Evolutionary conservation across 1,139 yeast species (phyloP).

Genomic region (Suhomyces taliae): DNA sequence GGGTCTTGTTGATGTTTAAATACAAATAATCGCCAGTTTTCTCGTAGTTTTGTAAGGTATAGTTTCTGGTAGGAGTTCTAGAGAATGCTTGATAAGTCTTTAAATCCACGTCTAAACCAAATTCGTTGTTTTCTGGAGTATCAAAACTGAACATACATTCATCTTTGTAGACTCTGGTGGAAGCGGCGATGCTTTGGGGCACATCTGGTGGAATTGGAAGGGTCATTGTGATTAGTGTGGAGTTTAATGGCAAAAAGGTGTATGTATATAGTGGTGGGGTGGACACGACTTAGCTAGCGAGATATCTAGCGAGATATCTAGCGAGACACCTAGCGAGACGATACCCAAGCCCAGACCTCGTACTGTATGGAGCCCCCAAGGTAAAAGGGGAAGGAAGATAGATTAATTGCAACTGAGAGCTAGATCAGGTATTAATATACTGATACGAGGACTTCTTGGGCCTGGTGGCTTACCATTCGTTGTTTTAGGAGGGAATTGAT

Average conservation of each 20-base stretch:
- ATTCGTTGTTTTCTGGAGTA: conserved; percentile 57
- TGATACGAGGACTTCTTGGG: no score
- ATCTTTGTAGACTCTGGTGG: conserved; percentile 62
- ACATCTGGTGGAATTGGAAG: conserved; percentile 24
- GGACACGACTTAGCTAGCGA: background rate
- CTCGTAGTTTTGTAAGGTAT: conserved; percentile 54
- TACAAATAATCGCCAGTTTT: conserved; percentile 54
- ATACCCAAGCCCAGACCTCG: no score
- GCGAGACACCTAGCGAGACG: no score
- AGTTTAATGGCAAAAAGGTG: background rate
- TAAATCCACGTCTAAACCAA: conserved; percentile 75
- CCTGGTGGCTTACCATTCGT: no score
- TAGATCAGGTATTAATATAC: no score
- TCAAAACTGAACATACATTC: conserved; percentile 83
- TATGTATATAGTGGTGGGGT: background rate
- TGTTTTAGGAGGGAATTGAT: no score
- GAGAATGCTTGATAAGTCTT: conserved; percentile 67
- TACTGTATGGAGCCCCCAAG: no score
- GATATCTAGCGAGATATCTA: background rate
- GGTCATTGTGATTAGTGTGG: conserved; percentile 4
- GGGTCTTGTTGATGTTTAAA: conserved; percentile 53
- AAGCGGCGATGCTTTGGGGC: conserved; percentile 19
- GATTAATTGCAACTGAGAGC: no score
- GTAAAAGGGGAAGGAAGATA: no score
- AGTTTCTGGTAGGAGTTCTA: conserved; percentile 40